phyloP scores from a whole-genome alignment of 345 rosid species.

The Euclidium syriacum region DNA sequence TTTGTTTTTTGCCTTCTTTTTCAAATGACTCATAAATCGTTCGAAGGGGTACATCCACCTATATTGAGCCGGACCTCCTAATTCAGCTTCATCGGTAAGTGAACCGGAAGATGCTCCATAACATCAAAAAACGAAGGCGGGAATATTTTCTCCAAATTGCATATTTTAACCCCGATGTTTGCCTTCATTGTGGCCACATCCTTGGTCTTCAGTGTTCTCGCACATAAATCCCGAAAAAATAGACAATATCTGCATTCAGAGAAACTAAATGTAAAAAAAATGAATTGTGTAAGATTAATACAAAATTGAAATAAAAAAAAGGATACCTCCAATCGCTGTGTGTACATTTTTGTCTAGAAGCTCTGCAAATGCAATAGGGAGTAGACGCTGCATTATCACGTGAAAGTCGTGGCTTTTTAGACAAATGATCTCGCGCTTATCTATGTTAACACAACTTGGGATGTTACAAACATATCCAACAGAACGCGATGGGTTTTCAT shows the following conservation, averaged over 20 bases:
- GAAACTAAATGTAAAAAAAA: no score
- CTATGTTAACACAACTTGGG: not conserved
- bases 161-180: not conserved
- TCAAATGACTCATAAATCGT: not conserved
- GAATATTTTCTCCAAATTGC: not conserved
- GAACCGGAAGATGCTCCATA: not conserved
- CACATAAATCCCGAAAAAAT: no score
- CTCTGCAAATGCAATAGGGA: not conserved
- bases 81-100: not conserved
- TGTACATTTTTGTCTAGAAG: no score
- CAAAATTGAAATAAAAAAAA: no score
- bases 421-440: not conserved
- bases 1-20: not conserved
- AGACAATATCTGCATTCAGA: no score
- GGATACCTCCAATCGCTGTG: no score
- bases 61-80: not conserved
- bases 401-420: not conserved
- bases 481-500: not conserved
- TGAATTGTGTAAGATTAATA: no score
- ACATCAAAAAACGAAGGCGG: not conserved
- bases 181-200: not conserved
- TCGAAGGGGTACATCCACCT: not conserved
- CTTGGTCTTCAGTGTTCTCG: no score
- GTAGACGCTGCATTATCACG: not conserved
- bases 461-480: not conserved